Conservation (phyloP, 2,329 filamentous ascomycete genomes). For the Cercospora sojina region DNA sequence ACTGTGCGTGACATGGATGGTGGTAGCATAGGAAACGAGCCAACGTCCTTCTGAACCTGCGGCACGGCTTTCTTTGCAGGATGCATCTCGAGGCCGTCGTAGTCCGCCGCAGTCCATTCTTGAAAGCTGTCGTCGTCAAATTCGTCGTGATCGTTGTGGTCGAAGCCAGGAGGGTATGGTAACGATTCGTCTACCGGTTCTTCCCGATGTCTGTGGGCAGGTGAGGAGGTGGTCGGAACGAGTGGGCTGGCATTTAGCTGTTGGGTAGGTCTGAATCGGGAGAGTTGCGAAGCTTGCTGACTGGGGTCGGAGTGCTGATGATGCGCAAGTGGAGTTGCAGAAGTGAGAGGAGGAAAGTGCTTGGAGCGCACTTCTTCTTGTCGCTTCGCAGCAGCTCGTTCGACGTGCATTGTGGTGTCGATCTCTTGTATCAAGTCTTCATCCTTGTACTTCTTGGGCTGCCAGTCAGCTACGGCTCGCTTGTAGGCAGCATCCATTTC, state of each 20-base stretch:
- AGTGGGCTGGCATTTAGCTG: constrained; percentile 7
- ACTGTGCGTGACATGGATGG: not conserved
- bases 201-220: not conserved
- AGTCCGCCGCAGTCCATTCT: constrained; percentile 2
- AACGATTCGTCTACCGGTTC: not conserved
- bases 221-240: not conserved
- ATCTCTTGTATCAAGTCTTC: constrained; percentile 21
- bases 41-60: not conserved
- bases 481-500: constrained; percentile 53
- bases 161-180: not conserved
- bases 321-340: not conserved
- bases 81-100: not conserved
- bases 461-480: constrained; percentile 52
- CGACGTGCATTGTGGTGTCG: constrained; percentile 20
- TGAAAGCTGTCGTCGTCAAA: constrained; percentile 1
- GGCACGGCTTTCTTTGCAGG: not conserved
- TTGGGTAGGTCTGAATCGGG: not conserved
- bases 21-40: constrained; percentile 5
- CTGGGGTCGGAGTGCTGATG: not conserved
- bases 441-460: constrained; percentile 35
- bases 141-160: not conserved
- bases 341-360: constrained; percentile 12
- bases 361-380: constrained; percentile 12
- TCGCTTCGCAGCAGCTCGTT: constrained; percentile 1
- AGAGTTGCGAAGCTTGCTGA: not conserved